phyloP scores from a whole-genome alignment of 805 yeast species.

The Naumovozyma dairenensis region DNA sequence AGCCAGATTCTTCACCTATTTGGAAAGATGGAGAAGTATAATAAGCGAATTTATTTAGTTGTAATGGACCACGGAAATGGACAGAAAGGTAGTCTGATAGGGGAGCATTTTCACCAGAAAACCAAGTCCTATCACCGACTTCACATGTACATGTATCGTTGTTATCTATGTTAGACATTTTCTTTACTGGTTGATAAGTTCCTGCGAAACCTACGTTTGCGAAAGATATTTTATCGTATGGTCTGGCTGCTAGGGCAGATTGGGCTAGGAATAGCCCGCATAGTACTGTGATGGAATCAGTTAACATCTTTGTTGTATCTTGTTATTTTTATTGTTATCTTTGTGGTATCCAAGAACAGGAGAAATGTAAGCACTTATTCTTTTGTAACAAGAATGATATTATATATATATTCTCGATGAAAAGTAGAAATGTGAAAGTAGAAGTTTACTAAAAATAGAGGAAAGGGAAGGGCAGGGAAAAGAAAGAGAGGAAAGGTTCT shows the following conservation, averaged over 20 bases:
- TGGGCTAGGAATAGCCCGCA: constrained; percentile 5
- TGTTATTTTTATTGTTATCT: not conserved
- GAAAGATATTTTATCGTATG: constrained; percentile 19
- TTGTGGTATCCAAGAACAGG: too few relatives aligned
- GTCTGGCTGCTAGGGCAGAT: constrained; percentile 8
- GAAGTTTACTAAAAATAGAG: too few relatives aligned
- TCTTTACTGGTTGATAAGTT: constrained; percentile 22
- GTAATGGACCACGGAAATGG: constrained; percentile 69
- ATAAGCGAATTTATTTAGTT: constrained; percentile 49
- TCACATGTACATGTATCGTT: constrained; percentile 24
- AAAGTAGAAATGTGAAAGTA: too few relatives aligned
- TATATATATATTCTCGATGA: too few relatives aligned
- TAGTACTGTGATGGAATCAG: constrained; percentile 14
- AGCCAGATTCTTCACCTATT: constrained; percentile 21
- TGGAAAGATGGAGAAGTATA: constrained; percentile 40
- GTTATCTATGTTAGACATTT: constrained; percentile 15
- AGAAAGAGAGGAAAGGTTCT: too few relatives aligned
- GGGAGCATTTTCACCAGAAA: constrained; percentile 56
- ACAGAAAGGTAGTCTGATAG: constrained; percentile 57
- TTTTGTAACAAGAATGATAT: too few relatives aligned
- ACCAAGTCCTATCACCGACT: constrained; percentile 20
- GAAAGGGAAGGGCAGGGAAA: too few relatives aligned
- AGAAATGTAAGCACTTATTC: too few relatives aligned
- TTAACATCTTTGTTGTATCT: not conserved
- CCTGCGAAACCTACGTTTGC: constrained; percentile 29